Evolutionary conservation across 2,329 filamentous ascomycete species (phyloP).

Genomic region (Colletotrichum truncatum): DNA sequence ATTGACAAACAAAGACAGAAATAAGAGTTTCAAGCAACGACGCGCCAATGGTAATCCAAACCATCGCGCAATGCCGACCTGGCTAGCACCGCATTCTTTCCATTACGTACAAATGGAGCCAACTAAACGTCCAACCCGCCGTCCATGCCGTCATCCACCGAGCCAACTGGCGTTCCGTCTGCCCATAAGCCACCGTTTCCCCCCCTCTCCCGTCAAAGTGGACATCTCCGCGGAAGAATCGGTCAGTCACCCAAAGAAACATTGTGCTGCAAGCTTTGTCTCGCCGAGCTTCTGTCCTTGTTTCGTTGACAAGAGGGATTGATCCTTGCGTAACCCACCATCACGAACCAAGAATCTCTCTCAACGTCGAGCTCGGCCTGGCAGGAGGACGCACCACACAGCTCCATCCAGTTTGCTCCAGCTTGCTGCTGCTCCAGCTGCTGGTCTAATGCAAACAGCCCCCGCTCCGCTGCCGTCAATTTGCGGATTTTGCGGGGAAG

Average conservation of each 20-base stretch:
- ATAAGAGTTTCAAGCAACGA: slow-evolving; percentile 3
- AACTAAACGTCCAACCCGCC: neutral
- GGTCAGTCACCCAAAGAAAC: neutral
- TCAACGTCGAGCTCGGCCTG: neutral
- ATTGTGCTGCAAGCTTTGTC: neutral
- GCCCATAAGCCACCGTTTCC: slow-evolving; percentile 21
- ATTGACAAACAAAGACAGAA: slow-evolving; percentile 22
- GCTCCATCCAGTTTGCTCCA: no score
- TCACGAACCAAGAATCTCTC: neutral
- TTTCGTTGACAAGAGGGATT: neutral
- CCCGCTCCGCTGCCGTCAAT: slow-evolving; percentile 21
- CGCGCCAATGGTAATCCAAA: slow-evolving; percentile 13
- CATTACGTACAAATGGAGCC: slow-evolving; percentile 32
- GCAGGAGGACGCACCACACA: neutral
- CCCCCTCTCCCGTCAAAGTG: slow-evolving; percentile 2
- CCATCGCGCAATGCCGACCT: slow-evolving; percentile 20
- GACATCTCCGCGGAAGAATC: slow-evolving; percentile 17
- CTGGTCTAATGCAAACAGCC: slow-evolving; percentile 28
- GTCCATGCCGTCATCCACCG: slow-evolving; percentile 28
- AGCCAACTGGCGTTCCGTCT: slow-evolving; percentile 11
- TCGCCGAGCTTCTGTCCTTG: neutral
- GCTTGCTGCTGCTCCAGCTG: neutral
- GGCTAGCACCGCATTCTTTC: slow-evolving; percentile 26
- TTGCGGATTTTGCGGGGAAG: slow-evolving; percentile 29
- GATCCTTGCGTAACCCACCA: slow-evolving; percentile 9